Conservation (phyloP, 2,329 filamentous ascomycete genomes). For the Fusarium neocosmosporiellum region DNA sequence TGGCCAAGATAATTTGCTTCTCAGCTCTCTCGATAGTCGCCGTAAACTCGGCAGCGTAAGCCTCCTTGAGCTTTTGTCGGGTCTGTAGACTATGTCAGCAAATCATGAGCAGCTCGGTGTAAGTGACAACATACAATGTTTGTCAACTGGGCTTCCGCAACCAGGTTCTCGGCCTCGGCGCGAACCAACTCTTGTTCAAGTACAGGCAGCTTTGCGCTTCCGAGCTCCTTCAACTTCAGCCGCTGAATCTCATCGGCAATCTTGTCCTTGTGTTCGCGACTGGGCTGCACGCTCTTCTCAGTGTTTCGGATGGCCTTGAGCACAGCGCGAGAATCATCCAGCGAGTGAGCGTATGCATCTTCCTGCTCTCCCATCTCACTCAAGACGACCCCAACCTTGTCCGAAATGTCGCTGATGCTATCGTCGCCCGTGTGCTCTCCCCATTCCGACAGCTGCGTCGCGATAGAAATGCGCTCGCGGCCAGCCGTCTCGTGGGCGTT, state of each 20-base stretch:
- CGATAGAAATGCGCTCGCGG: slow-evolving; percentile 85
- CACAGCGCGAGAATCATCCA: slow-evolving; percentile 85
- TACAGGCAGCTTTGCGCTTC: slow-evolving; percentile 81
- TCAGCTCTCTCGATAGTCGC: slow-evolving; percentile 95
- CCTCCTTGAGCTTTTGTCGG: slow-evolving; percentile 94
- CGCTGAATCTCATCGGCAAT: slow-evolving; percentile 92
- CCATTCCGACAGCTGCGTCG: slow-evolving; percentile 94
- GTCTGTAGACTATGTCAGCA: slow-evolving; percentile 68
- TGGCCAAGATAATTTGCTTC: slow-evolving; percentile 94
- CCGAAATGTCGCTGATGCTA: slow-evolving; percentile 86
- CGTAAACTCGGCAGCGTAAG: slow-evolving; percentile 87
- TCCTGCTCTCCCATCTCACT: slow-evolving; percentile 96
- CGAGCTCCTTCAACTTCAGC: slow-evolving; percentile 91
- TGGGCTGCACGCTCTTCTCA: slow-evolving; percentile 94
- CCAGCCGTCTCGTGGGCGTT: slow-evolving; percentile 85
- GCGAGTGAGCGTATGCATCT: slow-evolving; percentile 83
- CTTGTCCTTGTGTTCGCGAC: slow-evolving; percentile 86
- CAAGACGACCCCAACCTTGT: slow-evolving; percentile 94
- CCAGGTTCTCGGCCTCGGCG: slow-evolving; percentile 94
- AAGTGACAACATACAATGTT: slow-evolving; percentile 77
- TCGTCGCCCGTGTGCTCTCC: slow-evolving; percentile 92
- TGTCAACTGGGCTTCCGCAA: slow-evolving; percentile 95
- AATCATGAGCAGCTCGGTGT: neutral
- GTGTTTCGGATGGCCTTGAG: slow-evolving; percentile 96
- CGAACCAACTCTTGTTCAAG: slow-evolving; percentile 97